phyloP scores from a whole-genome alignment of 108 stramenopile genomes.

The Nitzschia palea region DNA sequence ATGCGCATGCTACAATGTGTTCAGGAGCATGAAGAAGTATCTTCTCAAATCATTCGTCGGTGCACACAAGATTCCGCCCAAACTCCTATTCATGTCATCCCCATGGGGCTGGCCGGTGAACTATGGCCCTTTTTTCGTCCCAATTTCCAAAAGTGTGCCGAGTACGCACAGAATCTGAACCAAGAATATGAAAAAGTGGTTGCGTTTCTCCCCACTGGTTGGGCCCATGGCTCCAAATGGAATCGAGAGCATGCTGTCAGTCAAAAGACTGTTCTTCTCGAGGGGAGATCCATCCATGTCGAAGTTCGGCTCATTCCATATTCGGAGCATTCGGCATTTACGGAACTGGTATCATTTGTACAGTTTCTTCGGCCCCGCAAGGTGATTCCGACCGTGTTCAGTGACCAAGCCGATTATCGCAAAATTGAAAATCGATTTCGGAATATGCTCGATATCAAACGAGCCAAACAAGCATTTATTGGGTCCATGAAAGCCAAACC shows the following conservation, averaged over 20 bases:
- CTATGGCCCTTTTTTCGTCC: constrained; percentile 68
- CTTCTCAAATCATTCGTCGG: constrained; percentile 31
- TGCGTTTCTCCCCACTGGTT: constrained; percentile 73
- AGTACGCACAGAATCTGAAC: constrained; percentile 40
- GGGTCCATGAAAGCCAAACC: constrained; percentile 25
- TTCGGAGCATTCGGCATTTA: constrained; percentile 81
- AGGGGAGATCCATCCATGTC: constrained; percentile 8
- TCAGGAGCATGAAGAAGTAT: constrained; percentile 10
- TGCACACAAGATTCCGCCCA: constrained; percentile 39
- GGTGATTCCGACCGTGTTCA: constrained; percentile 76
- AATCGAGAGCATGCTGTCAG: constrained; percentile 55
- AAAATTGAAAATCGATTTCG: constrained; percentile 47
- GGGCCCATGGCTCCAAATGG: constrained; percentile 64
- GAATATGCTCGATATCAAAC: constrained; percentile 39
- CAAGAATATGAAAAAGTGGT: constrained; percentile 48
- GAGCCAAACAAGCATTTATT: constrained; percentile 61
- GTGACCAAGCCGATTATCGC: constrained; percentile 39
- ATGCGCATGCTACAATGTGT: constrained; percentile 50
- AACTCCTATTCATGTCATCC: constrained; percentile 58
- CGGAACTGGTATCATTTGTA: constrained; percentile 79
- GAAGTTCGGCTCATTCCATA: constrained; percentile 64
- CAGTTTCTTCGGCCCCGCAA: constrained; percentile 60
- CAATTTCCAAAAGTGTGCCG: constrained; percentile 41
- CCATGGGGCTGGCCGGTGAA: constrained; percentile 58
- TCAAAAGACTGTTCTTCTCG: constrained; percentile 10